Conservation (phyloP, 2,329 filamentous ascomycete species). For the Hypoxylon sp. region DNA sequence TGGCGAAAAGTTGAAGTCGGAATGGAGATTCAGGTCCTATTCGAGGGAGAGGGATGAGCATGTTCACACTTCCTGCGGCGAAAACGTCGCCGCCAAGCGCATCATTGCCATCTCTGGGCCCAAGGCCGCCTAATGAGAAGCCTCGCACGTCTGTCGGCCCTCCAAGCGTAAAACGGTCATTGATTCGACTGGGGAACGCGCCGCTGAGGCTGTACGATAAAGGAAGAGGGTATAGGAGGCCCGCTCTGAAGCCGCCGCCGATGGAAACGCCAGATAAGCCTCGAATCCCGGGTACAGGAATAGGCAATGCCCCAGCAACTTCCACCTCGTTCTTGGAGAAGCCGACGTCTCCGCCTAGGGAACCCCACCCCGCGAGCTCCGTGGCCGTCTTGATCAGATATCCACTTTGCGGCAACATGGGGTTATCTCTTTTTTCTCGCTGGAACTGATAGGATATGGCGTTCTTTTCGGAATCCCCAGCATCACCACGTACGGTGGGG, state of each 20-base stretch:
- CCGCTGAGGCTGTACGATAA: conserved; percentile 67
- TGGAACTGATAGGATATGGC: conserved; percentile 85
- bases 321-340: conserved; percentile 95
- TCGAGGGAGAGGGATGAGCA: conserved; percentile 86
- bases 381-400: conserved; percentile 82
- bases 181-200: conserved; percentile 80
- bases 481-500: conserved; percentile 83
- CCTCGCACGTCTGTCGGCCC: conserved; percentile 95
- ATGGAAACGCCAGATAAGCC: conserved; percentile 83
- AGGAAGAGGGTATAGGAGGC: conserved; percentile 85
- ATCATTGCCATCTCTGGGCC: conserved; percentile 87
- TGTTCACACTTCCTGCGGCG: conserved; percentile 86
- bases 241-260: conserved; percentile 83
- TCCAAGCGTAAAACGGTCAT: conserved; percentile 94
- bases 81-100: conserved; percentile 93
- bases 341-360: conserved; percentile 88
- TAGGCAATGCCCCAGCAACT: conserved; percentile 78
- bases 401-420: conserved; percentile 84
- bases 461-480: conserved; percentile 92
- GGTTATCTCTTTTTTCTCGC: conserved; percentile 84
- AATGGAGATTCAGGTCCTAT: conserved; percentile 86
- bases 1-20: conserved; percentile 90
- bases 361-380: conserved; percentile 89
- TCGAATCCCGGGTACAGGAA: conserved; percentile 77
- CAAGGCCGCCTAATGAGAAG: conserved; percentile 89